Conservation (phyloP, 257 asterid species). For the Solanum clarkiae region DNA sequence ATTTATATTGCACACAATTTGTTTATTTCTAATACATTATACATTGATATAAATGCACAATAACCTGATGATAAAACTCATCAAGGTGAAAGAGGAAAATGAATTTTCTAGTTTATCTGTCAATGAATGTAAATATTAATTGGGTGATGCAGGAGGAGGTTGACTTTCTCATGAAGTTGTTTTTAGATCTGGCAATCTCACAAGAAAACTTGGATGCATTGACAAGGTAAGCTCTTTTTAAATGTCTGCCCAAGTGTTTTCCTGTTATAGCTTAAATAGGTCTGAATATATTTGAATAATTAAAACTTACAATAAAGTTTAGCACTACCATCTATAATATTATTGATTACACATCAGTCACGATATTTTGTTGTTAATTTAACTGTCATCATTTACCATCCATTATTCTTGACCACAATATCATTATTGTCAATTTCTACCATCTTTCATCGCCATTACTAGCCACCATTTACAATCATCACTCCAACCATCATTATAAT, state of each 20-base stretch:
- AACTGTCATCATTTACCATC: no score
- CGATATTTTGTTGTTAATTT: no score
- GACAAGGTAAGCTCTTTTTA: background rate
- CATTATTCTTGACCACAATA: no score
- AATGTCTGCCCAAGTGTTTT: background rate
- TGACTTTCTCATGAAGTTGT: background rate
- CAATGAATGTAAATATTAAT: background rate
- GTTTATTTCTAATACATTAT: background rate
- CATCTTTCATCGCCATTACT: no score
- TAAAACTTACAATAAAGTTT: no score
- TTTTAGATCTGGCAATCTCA: background rate
- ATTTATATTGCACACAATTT: background rate
- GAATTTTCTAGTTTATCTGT: background rate
- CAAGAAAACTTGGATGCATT: background rate
- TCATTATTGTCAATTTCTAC: no score
- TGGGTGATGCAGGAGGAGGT: background rate
- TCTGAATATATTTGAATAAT: no score
- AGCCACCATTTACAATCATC: no score
- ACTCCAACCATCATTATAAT: no score
- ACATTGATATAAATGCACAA: background rate
- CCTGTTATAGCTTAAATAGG: no score
- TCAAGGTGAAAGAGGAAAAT: background rate
- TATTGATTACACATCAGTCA: no score
- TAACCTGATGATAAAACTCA: background rate
- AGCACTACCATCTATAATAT: no score